Conservation (phyloP, 495 filamentous ascomycete species). For the Annulohypoxylon stygium region DNA sequence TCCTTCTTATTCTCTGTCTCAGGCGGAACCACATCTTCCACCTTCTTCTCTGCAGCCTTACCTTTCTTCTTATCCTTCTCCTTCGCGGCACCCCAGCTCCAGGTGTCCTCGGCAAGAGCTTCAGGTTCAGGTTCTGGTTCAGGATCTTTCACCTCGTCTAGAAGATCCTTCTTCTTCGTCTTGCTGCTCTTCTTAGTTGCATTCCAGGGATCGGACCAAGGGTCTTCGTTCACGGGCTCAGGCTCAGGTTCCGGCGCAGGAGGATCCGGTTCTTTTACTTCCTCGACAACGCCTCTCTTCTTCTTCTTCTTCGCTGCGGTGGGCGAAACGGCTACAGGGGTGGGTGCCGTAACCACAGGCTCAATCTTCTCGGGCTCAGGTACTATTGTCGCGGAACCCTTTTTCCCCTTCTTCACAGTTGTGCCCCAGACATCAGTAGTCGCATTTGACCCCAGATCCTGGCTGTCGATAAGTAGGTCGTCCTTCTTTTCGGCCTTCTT, state of each 20-base stretch:
- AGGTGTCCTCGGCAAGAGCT: slow-evolving; percentile 31
- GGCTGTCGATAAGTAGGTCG: slow-evolving; percentile 35
- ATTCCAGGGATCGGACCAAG: slow-evolving; percentile 46
- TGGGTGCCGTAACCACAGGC: slow-evolving; percentile 44
- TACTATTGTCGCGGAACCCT: slow-evolving; percentile 42
- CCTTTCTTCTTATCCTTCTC: slow-evolving; percentile 39
- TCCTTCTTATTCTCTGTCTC: slow-evolving; percentile 48
- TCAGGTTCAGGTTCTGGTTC: slow-evolving; percentile 40
- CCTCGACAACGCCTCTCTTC: slow-evolving; percentile 39
- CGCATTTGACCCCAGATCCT: slow-evolving; percentile 33
- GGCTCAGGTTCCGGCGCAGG: slow-evolving; percentile 39
- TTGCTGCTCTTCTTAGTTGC: slow-evolving; percentile 49
- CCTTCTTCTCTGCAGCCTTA: slow-evolving; percentile 28
- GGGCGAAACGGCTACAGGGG: slow-evolving; percentile 58
- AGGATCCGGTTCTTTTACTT: slow-evolving; percentile 35
- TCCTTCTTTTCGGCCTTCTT: slow-evolving; percentile 51
- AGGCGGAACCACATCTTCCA: slow-evolving; percentile 6
- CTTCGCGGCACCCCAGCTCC: slow-evolving; percentile 32
- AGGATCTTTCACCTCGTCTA: slow-evolving; percentile 36
- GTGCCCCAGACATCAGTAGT: slow-evolving; percentile 48
- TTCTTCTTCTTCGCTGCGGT: slow-evolving; percentile 50
- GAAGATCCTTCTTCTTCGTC: slow-evolving; percentile 54
- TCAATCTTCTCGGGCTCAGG: slow-evolving; percentile 55
- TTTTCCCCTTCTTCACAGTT: slow-evolving; percentile 45
- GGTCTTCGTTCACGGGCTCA: slow-evolving; percentile 39